Conservation (phyloP, 371 early-diverging fungal species). For the Lichtheimia corymbifera region DNA sequence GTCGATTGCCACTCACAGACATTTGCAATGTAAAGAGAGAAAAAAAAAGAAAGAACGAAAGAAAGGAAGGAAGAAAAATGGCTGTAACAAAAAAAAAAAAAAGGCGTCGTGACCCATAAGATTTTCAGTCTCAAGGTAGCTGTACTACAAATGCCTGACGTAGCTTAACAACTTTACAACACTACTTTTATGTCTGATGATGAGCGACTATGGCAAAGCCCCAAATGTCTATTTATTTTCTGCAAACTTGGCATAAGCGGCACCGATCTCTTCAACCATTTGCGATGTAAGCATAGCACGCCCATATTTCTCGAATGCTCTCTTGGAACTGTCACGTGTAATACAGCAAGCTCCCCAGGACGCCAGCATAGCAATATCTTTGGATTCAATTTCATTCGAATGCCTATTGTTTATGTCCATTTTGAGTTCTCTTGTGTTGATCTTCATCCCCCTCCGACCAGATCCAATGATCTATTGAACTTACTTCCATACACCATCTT, state of each 20-base stretch:
- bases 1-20: neutral
- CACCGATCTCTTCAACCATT: constrained; percentile 74
- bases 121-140: too few species aligned
- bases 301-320: constrained; percentile 70
- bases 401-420: constrained; percentile 26
- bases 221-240: constrained; percentile 8
- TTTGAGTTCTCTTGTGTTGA: neutral
- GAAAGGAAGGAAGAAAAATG: neutral
- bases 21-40: neutral
- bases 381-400: constrained; percentile 34
- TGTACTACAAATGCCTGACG: too few species aligned
- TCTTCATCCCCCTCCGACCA: too few species aligned
- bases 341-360: constrained; percentile 74
- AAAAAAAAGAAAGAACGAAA: neutral
- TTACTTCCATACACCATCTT: constrained; percentile 64
- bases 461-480: constrained; percentile 1
- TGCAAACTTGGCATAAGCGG: constrained; percentile 33
- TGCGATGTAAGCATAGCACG: constrained; percentile 76
- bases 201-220: too few species aligned
- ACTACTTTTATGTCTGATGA: too few species aligned
- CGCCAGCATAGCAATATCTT: constrained; percentile 66
- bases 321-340: constrained; percentile 62
- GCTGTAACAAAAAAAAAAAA: neutral
- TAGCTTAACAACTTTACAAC: too few species aligned
- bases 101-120: too few species aligned